phyloP scores from a whole-genome alignment of 108 stramenopile species.

The Skeletonema costatum region DNA sequence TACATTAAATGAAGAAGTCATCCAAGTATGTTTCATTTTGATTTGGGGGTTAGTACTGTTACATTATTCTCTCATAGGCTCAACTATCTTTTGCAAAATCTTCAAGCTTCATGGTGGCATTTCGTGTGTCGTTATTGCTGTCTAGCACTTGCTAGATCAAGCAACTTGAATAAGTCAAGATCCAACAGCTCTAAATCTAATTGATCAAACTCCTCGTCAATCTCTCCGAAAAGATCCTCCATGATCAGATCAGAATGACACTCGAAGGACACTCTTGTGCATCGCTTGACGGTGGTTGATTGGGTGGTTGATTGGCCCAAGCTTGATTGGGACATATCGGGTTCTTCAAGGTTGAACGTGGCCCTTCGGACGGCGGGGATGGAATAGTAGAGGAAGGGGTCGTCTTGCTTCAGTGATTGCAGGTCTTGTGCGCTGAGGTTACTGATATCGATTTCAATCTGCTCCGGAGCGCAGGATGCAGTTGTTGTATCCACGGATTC shows the following conservation, averaged over 20 bases:
- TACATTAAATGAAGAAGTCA: too few relatives aligned
- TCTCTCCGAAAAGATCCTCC: neutral
- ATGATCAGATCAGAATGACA: neutral
- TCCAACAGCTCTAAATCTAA: too few relatives aligned
- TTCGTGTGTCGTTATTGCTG: too few relatives aligned
- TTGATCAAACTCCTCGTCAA: neutral
- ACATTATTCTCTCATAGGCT: too few relatives aligned
- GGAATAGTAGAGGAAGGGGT: slow-evolving; percentile 2
- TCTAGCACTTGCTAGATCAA: too few relatives aligned
- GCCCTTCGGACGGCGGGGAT: neutral
- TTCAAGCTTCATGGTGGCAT: too few relatives aligned
- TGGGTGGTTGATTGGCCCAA: neutral
- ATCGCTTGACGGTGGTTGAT: neutral
- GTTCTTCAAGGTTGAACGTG: neutral
- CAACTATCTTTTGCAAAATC: too few relatives aligned
- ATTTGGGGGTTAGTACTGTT: too few relatives aligned
- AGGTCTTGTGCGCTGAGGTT: neutral
- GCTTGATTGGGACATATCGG: neutral
- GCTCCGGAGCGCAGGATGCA: neutral
- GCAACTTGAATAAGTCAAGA: too few relatives aligned
- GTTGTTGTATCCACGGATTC: too few relatives aligned
- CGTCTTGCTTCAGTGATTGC: neutral
- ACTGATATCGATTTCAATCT: neutral
- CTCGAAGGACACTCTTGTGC: neutral
- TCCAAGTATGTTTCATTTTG: too few relatives aligned